Conservation (phyloP, 495 filamentous ascomycete species). For the Hypoxylon intermedium region DNA sequence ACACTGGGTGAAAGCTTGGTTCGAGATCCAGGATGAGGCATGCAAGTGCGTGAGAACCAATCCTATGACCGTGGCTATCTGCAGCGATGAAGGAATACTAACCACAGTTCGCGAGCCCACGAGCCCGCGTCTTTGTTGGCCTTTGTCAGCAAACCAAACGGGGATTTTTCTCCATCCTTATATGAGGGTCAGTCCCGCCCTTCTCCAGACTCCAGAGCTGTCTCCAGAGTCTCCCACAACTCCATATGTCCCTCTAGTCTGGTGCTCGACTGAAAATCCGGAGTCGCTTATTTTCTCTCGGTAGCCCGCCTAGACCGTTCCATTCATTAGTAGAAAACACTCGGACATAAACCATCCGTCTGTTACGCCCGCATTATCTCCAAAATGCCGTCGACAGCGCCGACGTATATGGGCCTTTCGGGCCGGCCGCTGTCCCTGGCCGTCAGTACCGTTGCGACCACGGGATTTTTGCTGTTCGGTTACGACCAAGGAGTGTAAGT, state of each 20-base stretch:
- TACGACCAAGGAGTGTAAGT: slow-evolving; percentile 64
- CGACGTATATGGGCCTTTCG: slow-evolving; percentile 66
- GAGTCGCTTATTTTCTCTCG: slow-evolving; percentile 18
- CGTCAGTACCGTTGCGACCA: slow-evolving; percentile 68
- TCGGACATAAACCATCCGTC: too few relatives aligned
- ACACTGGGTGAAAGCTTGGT: slow-evolving; percentile 34
- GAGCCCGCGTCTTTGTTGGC: slow-evolving; percentile 14
- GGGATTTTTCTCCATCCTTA: slow-evolving; percentile 31
- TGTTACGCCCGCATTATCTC: slow-evolving; percentile 1
- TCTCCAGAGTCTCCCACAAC: slow-evolving; percentile 22
- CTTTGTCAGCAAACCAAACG: slow-evolving; percentile 22
- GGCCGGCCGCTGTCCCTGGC: slow-evolving; percentile 68
- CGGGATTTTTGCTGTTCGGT: slow-evolving; percentile 77
- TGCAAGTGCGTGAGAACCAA: slow-evolving; percentile 6
- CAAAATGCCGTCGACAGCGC: slow-evolving; percentile 53
- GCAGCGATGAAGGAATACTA: too few relatives aligned
- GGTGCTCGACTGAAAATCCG: slow-evolving; percentile 35
- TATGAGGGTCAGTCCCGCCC: slow-evolving; percentile 35
- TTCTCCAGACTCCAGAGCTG: slow-evolving; percentile 32
- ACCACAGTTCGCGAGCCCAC: too few relatives aligned
- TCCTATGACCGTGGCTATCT: slow-evolving; percentile 13
- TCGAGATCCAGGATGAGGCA: slow-evolving; percentile 30
- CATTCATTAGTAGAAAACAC: background rate
- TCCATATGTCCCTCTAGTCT: slow-evolving; percentile 24
- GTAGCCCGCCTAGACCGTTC: slow-evolving; percentile 15